These are phyloP conservation scores for Tolypocladium nubicola DNA, from an alignment of 2,329 filamentous ascomycete species.

Conservation along the genomic window DNA sequence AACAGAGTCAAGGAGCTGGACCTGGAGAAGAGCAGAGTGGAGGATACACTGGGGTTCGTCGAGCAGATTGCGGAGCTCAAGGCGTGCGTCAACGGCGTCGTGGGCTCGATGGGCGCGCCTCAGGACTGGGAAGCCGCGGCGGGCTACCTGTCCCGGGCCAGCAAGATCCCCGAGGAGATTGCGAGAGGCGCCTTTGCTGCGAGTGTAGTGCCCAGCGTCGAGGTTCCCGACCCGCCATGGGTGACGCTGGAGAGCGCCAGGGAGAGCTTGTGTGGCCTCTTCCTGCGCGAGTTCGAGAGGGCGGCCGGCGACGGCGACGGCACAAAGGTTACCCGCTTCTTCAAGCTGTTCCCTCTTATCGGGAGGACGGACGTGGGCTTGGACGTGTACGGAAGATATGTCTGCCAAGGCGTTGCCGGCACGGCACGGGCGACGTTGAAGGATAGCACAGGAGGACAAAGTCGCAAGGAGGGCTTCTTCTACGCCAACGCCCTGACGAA, in stretches of 20 bases:
- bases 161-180: constrained; percentile 70
- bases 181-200: constrained; percentile 79
- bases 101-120: constrained; percentile 92
- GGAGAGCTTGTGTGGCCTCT: constrained; percentile 81
- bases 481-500: constrained; percentile 85
- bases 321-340: constrained; percentile 85
- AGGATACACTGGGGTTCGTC: constrained; percentile 81
- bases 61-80: constrained; percentile 97
- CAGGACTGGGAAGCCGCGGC: constrained; percentile 99
- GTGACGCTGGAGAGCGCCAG: constrained; percentile 79
- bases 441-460: constrained; percentile 41
- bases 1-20: constrained; percentile 81
- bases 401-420: constrained; percentile 86
- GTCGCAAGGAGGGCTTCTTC: constrained; percentile 67
- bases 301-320: constrained; percentile 82
- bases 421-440: constrained; percentile 74
- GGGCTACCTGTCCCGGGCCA: constrained; percentile 74
- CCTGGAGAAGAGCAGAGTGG: constrained; percentile 82
- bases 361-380: constrained; percentile 79
- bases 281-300: constrained; percentile 89
- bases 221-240: constrained; percentile 85
- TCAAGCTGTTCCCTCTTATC: constrained; percentile 94
- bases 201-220: constrained; percentile 86
- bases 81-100: constrained; percentile 86
- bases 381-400: constrained; percentile 91